Percentiles rank a stretch among this genome's conserved stretches.
These are phyloP conservation scores for Uronychia setigera DNA, from an alignment of 73 alveolate species.

Conservation along the genomic window DNA sequence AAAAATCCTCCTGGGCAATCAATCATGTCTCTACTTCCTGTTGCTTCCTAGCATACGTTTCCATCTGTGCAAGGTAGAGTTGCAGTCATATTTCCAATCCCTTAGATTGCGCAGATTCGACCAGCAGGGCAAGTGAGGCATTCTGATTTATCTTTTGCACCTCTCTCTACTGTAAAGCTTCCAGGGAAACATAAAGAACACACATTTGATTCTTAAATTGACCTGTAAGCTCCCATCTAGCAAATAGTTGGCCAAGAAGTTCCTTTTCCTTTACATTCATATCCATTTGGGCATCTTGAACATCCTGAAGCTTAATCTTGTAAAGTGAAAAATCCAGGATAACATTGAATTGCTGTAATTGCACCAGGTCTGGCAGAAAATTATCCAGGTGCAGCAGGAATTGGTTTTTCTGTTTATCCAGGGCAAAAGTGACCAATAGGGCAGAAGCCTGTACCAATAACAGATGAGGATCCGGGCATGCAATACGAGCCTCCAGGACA, in stretches of 20 bases:
- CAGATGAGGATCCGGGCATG: constrained; percentile 72
- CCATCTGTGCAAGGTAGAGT: constrained; percentile 86
- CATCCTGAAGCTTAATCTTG: constrained; percentile 60
- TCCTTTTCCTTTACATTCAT: constrained; percentile 82
- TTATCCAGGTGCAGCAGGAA: constrained; percentile 63
- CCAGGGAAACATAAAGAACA: constrained; percentile 85
- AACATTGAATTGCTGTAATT: constrained; percentile 63
- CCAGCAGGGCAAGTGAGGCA: constrained; percentile 84
- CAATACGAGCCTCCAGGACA: constrained; percentile 85
- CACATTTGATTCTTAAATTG: constrained; percentile 59
- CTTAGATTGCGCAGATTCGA: constrained; percentile 67
- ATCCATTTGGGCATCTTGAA: constrained; percentile 88
- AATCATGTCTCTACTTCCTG: constrained; percentile 54
- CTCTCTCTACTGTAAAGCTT: constrained; percentile 77
- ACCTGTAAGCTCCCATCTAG: constrained; percentile 70
- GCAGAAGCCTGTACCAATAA: constrained; percentile 80
- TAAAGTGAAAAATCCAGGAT: constrained; percentile 76
- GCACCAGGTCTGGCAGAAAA: constrained; percentile 57
- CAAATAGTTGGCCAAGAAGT: constrained; percentile 88
- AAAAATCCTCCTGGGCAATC: constrained; percentile 79
- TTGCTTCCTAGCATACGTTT: constrained; percentile 66
- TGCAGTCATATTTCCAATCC: constrained; percentile 61
- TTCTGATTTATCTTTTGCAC: constrained; percentile 62
- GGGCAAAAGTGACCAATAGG: constrained; percentile 86
- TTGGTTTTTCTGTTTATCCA: constrained; percentile 65